Evolutionary conservation across 371 early-diverging fungal species (phyloP).

Genomic region (Mortierella sp.): DNA sequence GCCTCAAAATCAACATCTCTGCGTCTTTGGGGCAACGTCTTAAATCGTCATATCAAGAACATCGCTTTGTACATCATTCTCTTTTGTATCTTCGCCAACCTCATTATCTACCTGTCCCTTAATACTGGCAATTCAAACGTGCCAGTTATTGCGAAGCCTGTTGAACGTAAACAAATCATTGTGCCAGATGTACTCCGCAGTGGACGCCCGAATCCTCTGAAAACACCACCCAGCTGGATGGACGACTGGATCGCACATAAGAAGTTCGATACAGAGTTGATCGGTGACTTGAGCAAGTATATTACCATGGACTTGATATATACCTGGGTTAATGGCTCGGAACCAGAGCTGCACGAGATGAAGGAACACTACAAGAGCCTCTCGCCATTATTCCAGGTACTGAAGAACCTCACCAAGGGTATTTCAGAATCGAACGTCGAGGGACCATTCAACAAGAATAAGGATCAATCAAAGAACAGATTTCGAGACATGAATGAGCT

Average conservation of each 20-base stretch:
- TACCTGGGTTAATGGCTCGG: slow-evolving; percentile 57
- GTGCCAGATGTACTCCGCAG: not conserved
- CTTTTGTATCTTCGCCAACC: slow-evolving; percentile 21
- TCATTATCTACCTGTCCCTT: not conserved
- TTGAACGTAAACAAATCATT: slow-evolving; percentile 12
- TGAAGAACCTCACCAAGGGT: not conserved
- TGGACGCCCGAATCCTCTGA: slow-evolving; percentile 2
- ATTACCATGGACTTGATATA: slow-evolving; percentile 39
- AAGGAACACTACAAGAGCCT: slow-evolving; percentile 19
- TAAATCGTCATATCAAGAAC: slow-evolving; percentile 5
- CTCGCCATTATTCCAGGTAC: slow-evolving; percentile 16
- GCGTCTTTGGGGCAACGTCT: not conserved
- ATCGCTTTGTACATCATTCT: slow-evolving; percentile 9
- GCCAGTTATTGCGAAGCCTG: not conserved
- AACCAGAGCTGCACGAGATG: slow-evolving; percentile 18
- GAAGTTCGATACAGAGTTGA: slow-evolving; percentile 6
- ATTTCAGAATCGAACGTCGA: not conserved
- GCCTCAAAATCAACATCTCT: not conserved
- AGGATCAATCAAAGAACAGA: slow-evolving; percentile 23
- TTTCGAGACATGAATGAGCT: slow-evolving; percentile 43
- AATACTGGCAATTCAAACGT: not conserved
- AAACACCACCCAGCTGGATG: slow-evolving; percentile 6
- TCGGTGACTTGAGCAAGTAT: not conserved
- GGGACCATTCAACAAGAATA: not conserved
- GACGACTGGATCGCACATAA: slow-evolving; percentile 19